These are phyloP conservation scores for Phytophthora quininea DNA, from an alignment of 352 stramenopile species.

Conservation along the genomic window DNA sequence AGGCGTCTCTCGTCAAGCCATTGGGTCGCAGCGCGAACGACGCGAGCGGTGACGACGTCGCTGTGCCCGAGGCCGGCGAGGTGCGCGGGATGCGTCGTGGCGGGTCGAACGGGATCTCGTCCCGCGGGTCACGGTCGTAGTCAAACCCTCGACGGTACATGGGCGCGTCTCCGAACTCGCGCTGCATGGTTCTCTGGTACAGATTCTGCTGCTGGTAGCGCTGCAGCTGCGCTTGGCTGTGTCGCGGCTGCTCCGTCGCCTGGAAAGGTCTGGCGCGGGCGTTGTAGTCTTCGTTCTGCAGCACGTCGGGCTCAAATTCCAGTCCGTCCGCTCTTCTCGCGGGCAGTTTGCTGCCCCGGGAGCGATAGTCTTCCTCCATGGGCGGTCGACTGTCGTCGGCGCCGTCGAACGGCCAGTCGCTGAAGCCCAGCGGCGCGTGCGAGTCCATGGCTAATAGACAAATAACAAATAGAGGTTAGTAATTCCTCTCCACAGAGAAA, in stretches of 20 bases:
- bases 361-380: not conserved
- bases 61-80: constrained; percentile 12
- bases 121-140: constrained; percentile 15
- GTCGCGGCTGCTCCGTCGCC: constrained; percentile 39
- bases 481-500: not conserved
- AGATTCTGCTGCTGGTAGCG: constrained; percentile 48
- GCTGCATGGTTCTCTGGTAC: constrained; percentile 32
- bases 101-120: constrained; percentile 18
- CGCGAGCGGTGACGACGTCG: constrained; percentile 10
- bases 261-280: constrained; percentile 22
- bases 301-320: constrained; percentile 6
- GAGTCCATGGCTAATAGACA: constrained; percentile 24
- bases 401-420: constrained; percentile 32
- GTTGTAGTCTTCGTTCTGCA: constrained; percentile 19
- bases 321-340: not conserved
- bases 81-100: constrained; percentile 48
- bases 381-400: not conserved
- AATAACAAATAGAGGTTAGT: not conserved
- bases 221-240: constrained; percentile 41
- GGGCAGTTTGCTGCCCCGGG: constrained; percentile 5
- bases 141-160: constrained; percentile 28
- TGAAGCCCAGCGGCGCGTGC: constrained; percentile 15
- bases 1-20: constrained; percentile 8
- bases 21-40: constrained; percentile 25
- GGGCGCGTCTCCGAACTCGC: constrained; percentile 20